These are phyloP conservation scores for Penicillium manginii DNA, from an alignment of 495 filamentous ascomycete species.

Conservation along the genomic window DNA sequence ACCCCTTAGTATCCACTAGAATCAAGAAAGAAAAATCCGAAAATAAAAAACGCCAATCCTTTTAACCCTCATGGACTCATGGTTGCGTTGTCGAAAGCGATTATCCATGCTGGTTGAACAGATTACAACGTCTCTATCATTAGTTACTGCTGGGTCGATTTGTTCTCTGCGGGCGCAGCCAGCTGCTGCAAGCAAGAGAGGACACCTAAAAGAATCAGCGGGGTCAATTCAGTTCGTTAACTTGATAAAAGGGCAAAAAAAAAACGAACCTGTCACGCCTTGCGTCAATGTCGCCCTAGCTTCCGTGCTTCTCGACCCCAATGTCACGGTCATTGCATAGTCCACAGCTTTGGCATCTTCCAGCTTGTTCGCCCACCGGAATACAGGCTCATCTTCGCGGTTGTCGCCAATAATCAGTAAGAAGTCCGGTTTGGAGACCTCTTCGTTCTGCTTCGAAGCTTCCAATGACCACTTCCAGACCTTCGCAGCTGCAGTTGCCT, in stretches of 20 bases:
- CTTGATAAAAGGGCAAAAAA: neutral
- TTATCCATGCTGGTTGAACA: neutral
- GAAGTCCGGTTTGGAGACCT: conserved; percentile 66
- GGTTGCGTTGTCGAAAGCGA: conserved; percentile 10
- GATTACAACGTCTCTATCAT: neutral
- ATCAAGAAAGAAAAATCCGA: conserved; percentile 10
- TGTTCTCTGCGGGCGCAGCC: conserved; percentile 14
- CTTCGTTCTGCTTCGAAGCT: conserved; percentile 31
- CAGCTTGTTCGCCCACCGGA: conserved; percentile 87
- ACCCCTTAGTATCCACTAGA: conserved; percentile 3
- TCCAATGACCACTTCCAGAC: conserved; percentile 65
- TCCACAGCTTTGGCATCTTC: conserved; percentile 56
- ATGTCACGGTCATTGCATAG: conserved; percentile 77
- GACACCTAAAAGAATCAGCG: conserved; percentile 28
- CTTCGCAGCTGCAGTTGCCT: conserved; percentile 72
- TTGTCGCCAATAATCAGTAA: conserved; percentile 85
- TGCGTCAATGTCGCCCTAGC: conserved; percentile 83
- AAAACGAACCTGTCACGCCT: conserved; percentile 73
- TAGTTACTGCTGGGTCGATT: conserved; percentile 10
- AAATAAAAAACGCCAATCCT: conserved; percentile 14
- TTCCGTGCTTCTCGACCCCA: conserved; percentile 85
- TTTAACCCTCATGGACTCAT: conserved; percentile 21
- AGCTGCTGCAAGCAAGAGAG: conserved; percentile 39
- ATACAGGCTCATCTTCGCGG: conserved; percentile 89
- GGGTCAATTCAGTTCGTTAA: neutral